These are phyloP conservation scores for Rhizopogon vinicolor DNA, from an alignment of 768 basidiomycete genomes.

Conservation along the genomic window DNA sequence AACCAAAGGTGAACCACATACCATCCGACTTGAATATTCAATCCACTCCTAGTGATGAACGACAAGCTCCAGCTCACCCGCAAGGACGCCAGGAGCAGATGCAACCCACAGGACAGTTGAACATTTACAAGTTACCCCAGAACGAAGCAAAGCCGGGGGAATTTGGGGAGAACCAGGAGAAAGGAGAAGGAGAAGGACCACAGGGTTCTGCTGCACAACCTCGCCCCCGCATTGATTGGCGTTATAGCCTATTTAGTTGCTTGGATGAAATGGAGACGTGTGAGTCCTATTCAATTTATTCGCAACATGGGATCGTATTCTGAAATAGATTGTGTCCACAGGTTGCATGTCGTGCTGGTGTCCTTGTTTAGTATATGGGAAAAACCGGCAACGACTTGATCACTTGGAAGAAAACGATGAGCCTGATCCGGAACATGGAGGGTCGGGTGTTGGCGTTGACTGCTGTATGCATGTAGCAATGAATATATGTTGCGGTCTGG, in stretches of 20 bases:
- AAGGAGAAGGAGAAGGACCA: not conserved
- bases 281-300: not conserved
- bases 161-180: not conserved
- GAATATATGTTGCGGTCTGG: not conserved
- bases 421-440: slow-evolving; percentile 34
- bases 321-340: not conserved
- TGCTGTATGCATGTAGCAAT: slow-evolving; percentile 12
- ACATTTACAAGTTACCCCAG: not conserved
- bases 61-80: not conserved
- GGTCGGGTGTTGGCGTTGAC: slow-evolving; percentile 13
- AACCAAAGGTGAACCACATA: not conserved
- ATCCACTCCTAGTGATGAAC: not conserved
- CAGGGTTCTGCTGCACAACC: not conserved
- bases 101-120: not conserved
- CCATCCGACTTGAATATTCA: not conserved
- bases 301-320: not conserved
- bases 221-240: not conserved
- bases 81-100: not conserved
- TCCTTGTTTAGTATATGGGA: slow-evolving; percentile 35
- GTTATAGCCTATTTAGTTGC: not conserved
- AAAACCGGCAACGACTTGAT: slow-evolving; percentile 30
- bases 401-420: slow-evolving; percentile 26
- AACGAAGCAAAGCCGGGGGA: not conserved
- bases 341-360: slow-evolving; percentile 25
- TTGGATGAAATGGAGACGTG: slow-evolving; percentile 1